Base-by-base conservation (phyloP, 345 rosid species). In the Corymbia maculata region DNA sequence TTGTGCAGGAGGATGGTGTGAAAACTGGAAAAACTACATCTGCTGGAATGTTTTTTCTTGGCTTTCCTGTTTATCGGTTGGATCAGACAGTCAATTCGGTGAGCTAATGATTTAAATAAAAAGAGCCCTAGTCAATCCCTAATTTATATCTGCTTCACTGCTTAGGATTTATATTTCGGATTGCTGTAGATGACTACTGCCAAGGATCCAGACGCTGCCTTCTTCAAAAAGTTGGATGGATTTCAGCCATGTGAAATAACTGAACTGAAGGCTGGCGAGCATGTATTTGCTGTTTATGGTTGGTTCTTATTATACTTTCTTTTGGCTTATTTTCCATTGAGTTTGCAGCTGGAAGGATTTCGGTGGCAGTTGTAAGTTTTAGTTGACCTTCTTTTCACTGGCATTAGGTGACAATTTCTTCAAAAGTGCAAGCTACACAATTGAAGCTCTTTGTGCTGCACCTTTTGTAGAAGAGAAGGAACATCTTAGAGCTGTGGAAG, bases 11-110 rank as follows among this genome's bases (percentile, higher is more conserved):
- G 94, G 98, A 98, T 88, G 94, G 99, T 92, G 88, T 90, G 50
- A 98, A 93, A 93, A 94, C 95, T 2, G 99, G 98, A 53, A 97
- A 95, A 89, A 91, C 94, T 89, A 94, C 97, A 89, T 94, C 98
- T 89, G 99, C 99, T 50, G 99, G 99, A 90, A 95, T 96, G 99
- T 97, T 95, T 94, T 98, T 98, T 92, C 97, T 98, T 80, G 96
- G 98, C 85, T 98, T 97, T 88, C 98, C 99, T 53, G 98, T 97
- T 86, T 98, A 98, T 90, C 95, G 95, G 86, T 92, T 96, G 88
- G 99, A 98, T 92, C 98, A 94, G 87, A 93, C 96, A 52, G 93
- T 90, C 89, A 95, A 94, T 92, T 93, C 94, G 88, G 99, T 98
- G 88, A 91, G 97, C 89, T 90, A 79, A 68, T 88, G 86, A 64